These are phyloP conservation scores for Dispira parvispora DNA, from an alignment of 192 early-diverging fungal species.

Conservation along the genomic window DNA sequence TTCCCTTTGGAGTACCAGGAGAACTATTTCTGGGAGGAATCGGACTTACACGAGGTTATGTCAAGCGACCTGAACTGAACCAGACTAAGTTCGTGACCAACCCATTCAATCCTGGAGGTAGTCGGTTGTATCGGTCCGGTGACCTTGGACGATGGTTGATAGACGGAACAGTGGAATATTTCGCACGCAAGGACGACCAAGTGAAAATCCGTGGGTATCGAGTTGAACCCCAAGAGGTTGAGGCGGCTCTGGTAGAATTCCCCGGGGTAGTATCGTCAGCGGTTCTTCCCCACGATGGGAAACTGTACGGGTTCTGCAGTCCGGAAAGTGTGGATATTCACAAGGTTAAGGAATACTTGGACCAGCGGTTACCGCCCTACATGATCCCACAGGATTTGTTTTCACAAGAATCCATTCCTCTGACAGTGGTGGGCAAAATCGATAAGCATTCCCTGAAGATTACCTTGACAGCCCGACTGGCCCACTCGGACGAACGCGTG, in stretches of 20 bases:
- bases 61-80: too few relatives aligned
- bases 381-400: slow-evolving; percentile 6
- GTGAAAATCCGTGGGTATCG: background rate
- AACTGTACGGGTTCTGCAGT: slow-evolving; percentile 16
- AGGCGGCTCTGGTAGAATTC: background rate
- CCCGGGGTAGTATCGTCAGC: background rate
- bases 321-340: slow-evolving; percentile 10
- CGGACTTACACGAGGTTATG: too few relatives aligned
- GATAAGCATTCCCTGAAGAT: background rate
- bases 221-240: background rate
- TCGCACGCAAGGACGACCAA: background rate
- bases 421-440: slow-evolving; percentile 6
- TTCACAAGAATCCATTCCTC: background rate
- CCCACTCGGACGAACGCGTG: background rate
- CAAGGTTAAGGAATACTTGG: background rate
- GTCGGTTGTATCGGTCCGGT: background rate
- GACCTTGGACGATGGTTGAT: background rate
- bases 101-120: background rate
- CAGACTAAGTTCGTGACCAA: background rate
- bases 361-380: background rate
- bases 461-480: too few relatives aligned
- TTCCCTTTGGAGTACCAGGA: slow-evolving; percentile 16
- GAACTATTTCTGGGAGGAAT: slow-evolving; percentile 16
- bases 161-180: background rate
- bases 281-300: slow-evolving; percentile 14